Base-by-base conservation (phyloP, 352 stramenopile genomes). In the Pythium plurisporium region DNA sequence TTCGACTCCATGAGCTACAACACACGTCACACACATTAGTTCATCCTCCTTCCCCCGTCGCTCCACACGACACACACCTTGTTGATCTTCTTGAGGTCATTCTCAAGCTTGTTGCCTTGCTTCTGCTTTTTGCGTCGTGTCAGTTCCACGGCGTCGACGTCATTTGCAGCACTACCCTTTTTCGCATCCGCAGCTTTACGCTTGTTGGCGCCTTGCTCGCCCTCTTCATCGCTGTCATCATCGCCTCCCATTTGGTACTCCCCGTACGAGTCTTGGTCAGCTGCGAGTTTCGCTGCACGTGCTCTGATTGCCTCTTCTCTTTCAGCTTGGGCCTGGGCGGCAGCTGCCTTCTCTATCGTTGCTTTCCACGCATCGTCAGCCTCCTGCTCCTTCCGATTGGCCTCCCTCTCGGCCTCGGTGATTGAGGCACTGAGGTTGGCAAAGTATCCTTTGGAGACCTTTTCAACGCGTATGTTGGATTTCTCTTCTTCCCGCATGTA, bases 41-140 rank as follows among this genome's bases (percentile, higher is more conserved):
- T 51, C 22, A 51, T 11, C 15, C 5, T 12, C 25, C 4, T 33
- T 17, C 22, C 12, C 17, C 4, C 10, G 8, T 4, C 12, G 17
- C 10, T 14, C 14, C 6, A 4, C 3, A 38, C 14, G 11, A 0
- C 23, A 55, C 66, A 19, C 59, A 89, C 76, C 75, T 88, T 79
- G 55, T 74, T 86, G 55, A 90, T 85, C 70, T 88, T 88, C 47
- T 83, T 72, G 12, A 90, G 69, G 25, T 88, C 80, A 51, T 73
- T 87, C 33, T 76, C 62, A 11, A 90, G 61, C 54, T 84, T 88
- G 65, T 77, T 87, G 59, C 63, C 72, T 29, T 82, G 72, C 47
- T 86, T 87, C 51, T 88, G 73, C 53, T 86, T 76, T 53, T 84
- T 84, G 15, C 77, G 76, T 25, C 70, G 70, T 12, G 52, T 46